Conservation (phyloP, 2,329 filamentous ascomycete genomes). For the Verticillium isaacii region DNA sequence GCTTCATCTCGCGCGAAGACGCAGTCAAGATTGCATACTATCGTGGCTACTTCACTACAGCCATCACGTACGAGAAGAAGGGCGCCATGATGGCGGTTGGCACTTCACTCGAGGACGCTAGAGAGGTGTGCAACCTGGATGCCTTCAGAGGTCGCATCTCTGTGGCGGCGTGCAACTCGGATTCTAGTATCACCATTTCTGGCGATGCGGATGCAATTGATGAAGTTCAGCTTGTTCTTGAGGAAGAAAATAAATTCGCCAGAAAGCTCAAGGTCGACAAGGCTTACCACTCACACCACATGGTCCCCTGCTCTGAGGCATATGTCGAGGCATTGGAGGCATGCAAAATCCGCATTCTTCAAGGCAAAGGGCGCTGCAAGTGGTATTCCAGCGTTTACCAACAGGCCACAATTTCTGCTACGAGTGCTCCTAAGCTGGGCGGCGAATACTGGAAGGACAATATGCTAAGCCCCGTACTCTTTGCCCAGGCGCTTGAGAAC, state of each 20-base stretch:
- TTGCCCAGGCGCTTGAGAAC: conserved; percentile 30
- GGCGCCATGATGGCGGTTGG: conserved; percentile 18
- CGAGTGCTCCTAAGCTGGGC: conserved; percentile 17
- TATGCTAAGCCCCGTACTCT: conserved; percentile 34
- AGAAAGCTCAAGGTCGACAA: conserved; percentile 29
- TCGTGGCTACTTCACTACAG: conserved; percentile 22
- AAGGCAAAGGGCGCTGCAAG: neutral
- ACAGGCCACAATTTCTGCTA: neutral
- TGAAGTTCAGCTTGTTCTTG: conserved; percentile 19
- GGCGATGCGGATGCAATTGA: conserved; percentile 18
- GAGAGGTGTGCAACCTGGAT: conserved; percentile 15
- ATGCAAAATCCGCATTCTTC: neutral
- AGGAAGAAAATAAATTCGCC: conserved; percentile 20
- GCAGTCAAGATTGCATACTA: conserved; percentile 34
- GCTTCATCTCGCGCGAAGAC: conserved; percentile 24
- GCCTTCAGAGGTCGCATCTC: conserved; percentile 14
- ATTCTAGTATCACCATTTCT: conserved; percentile 21
- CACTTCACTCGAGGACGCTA: conserved; percentile 11
- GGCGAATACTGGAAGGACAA: conserved; percentile 41
- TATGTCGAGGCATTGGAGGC: neutral
- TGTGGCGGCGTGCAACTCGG: conserved; percentile 19
- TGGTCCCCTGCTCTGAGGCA: conserved; percentile 2
- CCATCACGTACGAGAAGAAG: conserved; percentile 14
- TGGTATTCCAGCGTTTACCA: conserved; percentile 3
- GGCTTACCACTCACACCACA: conserved; percentile 29